Evolutionary conservation across 805 yeast species (phyloP).

Genomic region (Candida palmyrensis): DNA sequence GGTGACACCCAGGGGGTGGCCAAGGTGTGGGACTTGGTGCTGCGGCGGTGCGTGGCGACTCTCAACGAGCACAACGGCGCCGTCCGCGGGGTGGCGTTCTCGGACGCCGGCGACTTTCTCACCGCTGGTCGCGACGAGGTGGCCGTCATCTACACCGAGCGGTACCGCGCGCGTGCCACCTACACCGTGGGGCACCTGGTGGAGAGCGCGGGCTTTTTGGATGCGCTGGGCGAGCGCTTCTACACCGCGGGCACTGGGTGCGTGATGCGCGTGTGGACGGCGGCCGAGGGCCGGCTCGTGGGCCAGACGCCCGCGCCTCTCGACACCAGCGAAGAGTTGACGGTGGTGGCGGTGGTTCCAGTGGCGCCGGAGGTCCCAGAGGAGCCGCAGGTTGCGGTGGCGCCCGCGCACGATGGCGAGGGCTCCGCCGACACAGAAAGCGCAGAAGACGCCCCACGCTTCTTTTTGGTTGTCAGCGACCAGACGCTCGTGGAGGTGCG

Average conservation of each 20-base stretch:
- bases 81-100: slow-evolving; percentile 77
- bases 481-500: slow-evolving; percentile 63
- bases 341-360: slow-evolving; percentile 56
- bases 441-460: slow-evolving; percentile 14
- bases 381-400: no score
- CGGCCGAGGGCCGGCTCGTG: slow-evolving; percentile 41
- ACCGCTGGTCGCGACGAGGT: slow-evolving; percentile 91
- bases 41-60: slow-evolving; percentile 60
- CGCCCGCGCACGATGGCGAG: no score
- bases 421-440: no score
- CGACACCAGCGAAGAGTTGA: slow-evolving; percentile 65
- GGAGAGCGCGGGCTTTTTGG: slow-evolving; percentile 59
- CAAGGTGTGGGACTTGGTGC: slow-evolving; percentile 62
- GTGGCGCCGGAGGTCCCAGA: slow-evolving; percentile 22
- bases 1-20: slow-evolving; percentile 57
- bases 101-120: slow-evolving; percentile 50
- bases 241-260: slow-evolving; percentile 80
- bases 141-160: slow-evolving; percentile 53
- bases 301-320: slow-evolving; percentile 44
- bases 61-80: slow-evolving; percentile 76
- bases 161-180: slow-evolving; percentile 55
- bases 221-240: slow-evolving; percentile 29
- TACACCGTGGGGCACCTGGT: slow-evolving; percentile 70
- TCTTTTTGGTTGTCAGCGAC: slow-evolving; percentile 68
- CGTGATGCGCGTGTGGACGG: slow-evolving; percentile 60